phyloP scores from a whole-genome alignment of 805 yeast species.

The Sungouiella thailandica region DNA sequence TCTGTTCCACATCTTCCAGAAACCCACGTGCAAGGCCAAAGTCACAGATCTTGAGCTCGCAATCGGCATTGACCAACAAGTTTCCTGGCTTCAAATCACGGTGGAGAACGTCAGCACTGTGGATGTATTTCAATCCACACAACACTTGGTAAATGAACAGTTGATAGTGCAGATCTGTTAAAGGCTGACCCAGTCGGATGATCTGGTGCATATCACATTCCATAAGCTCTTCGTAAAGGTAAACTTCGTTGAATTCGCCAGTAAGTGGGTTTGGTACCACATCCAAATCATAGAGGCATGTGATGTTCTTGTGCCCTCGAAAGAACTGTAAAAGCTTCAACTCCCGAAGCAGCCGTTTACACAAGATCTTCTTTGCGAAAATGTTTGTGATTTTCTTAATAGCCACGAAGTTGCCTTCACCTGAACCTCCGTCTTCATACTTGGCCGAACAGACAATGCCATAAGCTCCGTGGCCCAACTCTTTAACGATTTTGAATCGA shows the following conservation, averaged over 20 bases:
- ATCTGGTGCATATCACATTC: conserved; percentile 99
- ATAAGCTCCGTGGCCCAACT: conserved; percentile 96
- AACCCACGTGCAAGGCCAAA: conserved; percentile 95
- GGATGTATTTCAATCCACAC: conserved; percentile 87
- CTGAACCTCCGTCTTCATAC: conserved; percentile 65
- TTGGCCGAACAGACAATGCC: conserved; percentile 95
- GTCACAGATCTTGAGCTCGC: conserved; percentile 94
- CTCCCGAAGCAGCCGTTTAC: conserved; percentile 90
- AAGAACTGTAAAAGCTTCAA: conserved; percentile 86
- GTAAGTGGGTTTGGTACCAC: conserved; percentile 63
- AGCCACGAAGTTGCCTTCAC: conserved; percentile 57
- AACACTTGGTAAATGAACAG: conserved; percentile 86
- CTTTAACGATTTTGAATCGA: conserved; percentile 83
- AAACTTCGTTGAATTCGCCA: conserved; percentile 81
- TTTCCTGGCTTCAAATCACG: conserved; percentile 95
- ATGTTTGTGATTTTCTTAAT: conserved; percentile 95
- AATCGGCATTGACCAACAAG: conserved; percentile 87
- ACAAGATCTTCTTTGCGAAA: conserved; percentile 82
- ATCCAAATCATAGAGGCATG: conserved; percentile 92
- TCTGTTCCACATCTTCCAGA: conserved; percentile 73
- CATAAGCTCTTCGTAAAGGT: conserved; percentile 94
- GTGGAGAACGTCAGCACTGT: conserved; percentile 88
- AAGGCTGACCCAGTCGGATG: conserved; percentile 86
- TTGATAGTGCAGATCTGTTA: conserved; percentile 94
- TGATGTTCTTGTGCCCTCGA: conserved; percentile 93